Base-by-base conservation (phyloP, 2,329 filamentous ascomycete genomes). In the Xylaria sp. region DNA sequence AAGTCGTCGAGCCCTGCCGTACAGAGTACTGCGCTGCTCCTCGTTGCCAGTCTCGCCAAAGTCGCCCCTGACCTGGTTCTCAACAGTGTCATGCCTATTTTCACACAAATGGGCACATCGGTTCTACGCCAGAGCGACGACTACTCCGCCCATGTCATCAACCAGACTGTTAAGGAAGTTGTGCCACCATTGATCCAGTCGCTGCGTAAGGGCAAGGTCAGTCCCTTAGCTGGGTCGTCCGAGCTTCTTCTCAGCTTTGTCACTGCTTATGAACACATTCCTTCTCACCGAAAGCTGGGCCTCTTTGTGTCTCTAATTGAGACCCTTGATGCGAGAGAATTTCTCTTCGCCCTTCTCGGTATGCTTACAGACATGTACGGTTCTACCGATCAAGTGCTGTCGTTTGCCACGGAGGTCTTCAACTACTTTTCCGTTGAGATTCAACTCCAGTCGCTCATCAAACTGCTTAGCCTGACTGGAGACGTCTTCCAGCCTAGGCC, bases 51-150 rank as follows among this genome's bases (percentile, higher is more conserved):
- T 59, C 80, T 99, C 47, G 93, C 94, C 19, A 88, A 88, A 46
- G 90, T 92, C 66, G 91, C 91, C 0, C 94, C 95, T 0, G 92
- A 96, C 72, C 79, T 96, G 52, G 91, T 99, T 2, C 81, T 99
- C 59, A 93, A 99, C 75, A 97, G 92, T 67, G 91, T 99, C 57
- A 99, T 99, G 94, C 94, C 94, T 10, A 93, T 99, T 55, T 99
- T 99, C 76, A 97, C 94, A 0, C 97, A 97, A 72, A 97, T 97
- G 88, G 92, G 93, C 48, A 89, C 88, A 49, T 96, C 91, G 2
- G 88, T 97, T 18, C 82, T 99, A 54, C 87, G 90, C 53, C 93
- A 97, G 76, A 91, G 91, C 67, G 95, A 99, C 69, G 93, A 97
- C 68, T 97, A 97, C 76, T 97, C 94, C 19, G 92, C 92, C 10